These are phyloP conservation scores for Termitomyces heimii DNA, from an alignment of 768 basidiomycete species.

Conservation along the genomic window DNA sequence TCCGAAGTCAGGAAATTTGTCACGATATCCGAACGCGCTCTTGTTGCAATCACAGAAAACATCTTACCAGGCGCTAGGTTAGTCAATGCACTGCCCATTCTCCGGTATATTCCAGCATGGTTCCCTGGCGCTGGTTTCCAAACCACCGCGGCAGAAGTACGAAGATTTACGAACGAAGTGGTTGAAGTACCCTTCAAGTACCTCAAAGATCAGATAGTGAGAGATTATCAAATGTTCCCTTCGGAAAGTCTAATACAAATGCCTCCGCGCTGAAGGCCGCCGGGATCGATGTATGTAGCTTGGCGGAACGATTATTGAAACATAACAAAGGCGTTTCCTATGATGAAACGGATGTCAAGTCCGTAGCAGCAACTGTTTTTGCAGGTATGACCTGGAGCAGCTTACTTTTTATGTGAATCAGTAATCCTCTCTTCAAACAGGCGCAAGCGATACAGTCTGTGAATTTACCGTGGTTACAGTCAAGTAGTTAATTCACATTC, in stretches of 20 bases:
- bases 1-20: conserved; percentile 17
- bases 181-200: conserved; percentile 8
- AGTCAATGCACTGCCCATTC: conserved; percentile 23
- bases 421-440: no score
- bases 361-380: no score
- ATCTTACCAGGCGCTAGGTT: conserved; percentile 15
- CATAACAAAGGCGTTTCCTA: no score
- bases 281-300: not conserved
- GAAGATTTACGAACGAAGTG: conserved; percentile 3
- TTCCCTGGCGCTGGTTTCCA: conserved; percentile 26
- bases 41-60: conserved; percentile 4
- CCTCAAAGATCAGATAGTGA: conserved; percentile 10
- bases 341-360: no score
- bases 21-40: conserved; percentile 15
- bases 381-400: no score
- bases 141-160: not conserved
- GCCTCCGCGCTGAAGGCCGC: not conserved
- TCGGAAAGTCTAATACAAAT: not conserved
- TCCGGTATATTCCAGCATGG: conserved; percentile 31
- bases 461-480: no score
- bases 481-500: no score
- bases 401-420: no score
- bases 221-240: not conserved
- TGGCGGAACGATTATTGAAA: conserved; percentile 4
- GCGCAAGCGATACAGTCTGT: no score